Conservation (phyloP, 2,329 filamentous ascomycete species). For the Cladosporium phlei region DNA sequence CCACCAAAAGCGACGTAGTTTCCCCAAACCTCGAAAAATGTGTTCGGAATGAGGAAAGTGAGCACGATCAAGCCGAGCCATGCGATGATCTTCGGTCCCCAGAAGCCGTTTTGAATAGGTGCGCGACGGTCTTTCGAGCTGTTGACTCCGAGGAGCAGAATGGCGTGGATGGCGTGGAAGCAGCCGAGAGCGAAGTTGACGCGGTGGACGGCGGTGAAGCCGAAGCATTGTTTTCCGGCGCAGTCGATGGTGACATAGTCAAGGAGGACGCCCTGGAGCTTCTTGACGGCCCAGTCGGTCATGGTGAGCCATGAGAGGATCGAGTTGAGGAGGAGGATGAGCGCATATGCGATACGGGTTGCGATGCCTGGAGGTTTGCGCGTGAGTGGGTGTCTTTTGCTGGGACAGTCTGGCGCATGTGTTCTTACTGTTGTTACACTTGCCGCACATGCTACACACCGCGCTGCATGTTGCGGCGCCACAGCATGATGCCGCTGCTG, state of each 20-base stretch:
- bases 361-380: slow-evolving; percentile 57
- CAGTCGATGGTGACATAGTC: slow-evolving; percentile 97
- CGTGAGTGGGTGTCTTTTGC: background rate
- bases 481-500: slow-evolving; percentile 83
- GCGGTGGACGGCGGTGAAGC: slow-evolving; percentile 92
- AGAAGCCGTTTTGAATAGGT: slow-evolving; percentile 93
- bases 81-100: slow-evolving; percentile 89
- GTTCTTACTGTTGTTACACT: slow-evolving; percentile 72
- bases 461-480: slow-evolving; percentile 95
- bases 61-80: slow-evolving; percentile 85
- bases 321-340: slow-evolving; percentile 92
- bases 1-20: slow-evolving; percentile 86
- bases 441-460: slow-evolving; percentile 91
- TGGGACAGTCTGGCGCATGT: background rate
- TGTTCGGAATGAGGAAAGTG: slow-evolving; percentile 92
- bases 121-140: slow-evolving; percentile 85
- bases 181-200: slow-evolving; percentile 97
- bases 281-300: slow-evolving; percentile 96
- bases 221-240: slow-evolving; percentile 77
- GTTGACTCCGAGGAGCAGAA: slow-evolving; percentile 78
- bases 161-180: slow-evolving; percentile 82
- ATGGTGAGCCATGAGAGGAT: slow-evolving; percentile 99
- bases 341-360: slow-evolving; percentile 78
- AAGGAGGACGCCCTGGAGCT: slow-evolving; percentile 83
- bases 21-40: slow-evolving; percentile 92